Percentiles rank a stretch among this genome's conserved stretches.
phyloP scores from a whole-genome alignment of 768 basidiomycete species.

The Suillus ampliporus region DNA sequence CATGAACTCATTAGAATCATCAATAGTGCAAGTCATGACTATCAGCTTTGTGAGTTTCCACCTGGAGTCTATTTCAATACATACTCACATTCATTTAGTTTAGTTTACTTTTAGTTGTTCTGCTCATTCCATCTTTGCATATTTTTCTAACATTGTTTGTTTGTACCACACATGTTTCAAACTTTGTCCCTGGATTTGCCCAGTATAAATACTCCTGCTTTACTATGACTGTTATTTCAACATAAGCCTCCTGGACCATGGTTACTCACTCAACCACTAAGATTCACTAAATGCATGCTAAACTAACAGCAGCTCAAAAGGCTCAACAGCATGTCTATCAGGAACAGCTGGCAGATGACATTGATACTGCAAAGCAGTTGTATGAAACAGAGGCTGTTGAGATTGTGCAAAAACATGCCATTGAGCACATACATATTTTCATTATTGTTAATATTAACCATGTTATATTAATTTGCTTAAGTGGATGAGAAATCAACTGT shows the following conservation, averaged over 20 bases:
- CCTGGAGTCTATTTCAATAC: not conserved
- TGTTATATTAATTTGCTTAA: not conserved
- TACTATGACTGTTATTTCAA: too few species aligned
- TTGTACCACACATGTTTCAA: not conserved
- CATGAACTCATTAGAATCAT: not conserved
- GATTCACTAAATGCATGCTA: not conserved
- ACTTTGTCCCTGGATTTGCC: not conserved
- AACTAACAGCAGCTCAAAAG: not conserved
- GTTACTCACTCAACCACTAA: not conserved
- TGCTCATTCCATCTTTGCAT: too few species aligned
- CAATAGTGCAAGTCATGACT: not conserved
- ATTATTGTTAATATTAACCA: not conserved
- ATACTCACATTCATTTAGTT: not conserved
- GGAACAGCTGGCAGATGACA: not conserved
- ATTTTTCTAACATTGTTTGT: too few species aligned
- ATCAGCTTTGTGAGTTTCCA: not conserved
- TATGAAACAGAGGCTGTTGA: not conserved
- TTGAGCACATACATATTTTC: not conserved
- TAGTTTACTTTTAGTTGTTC: too few species aligned
- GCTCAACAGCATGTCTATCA: not conserved
- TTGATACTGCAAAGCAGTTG: not conserved
- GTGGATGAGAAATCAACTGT: constrained; percentile 4
- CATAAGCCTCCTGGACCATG: not conserved
- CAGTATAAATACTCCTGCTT: not conserved
- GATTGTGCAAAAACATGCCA: not conserved